These are phyloP conservation scores for Ogataea polymorpha DNA, from an alignment of 805 yeast species.

Conservation along the genomic window DNA sequence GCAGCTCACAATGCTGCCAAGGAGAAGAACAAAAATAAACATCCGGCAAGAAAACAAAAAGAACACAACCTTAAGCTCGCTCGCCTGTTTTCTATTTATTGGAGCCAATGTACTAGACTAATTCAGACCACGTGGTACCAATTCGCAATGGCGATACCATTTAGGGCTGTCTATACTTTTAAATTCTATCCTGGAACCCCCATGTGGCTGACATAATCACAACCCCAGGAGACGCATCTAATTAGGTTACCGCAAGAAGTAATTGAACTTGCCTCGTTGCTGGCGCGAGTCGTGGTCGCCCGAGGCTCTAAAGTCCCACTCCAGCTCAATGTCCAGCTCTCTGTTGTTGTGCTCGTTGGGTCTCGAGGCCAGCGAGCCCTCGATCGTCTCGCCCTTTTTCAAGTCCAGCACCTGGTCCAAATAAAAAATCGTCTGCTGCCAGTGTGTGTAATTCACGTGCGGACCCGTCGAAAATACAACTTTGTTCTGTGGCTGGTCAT, in stretches of 20 bases:
- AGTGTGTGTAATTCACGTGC: conserved; percentile 89
- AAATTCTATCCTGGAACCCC: neutral
- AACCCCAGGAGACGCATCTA: neutral
- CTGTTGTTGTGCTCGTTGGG: conserved; percentile 82
- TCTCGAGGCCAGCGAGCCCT: conserved; percentile 67
- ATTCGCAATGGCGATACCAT: neutral
- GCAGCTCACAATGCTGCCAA: neutral
- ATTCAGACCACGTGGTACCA: neutral
- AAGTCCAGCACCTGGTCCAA: conserved; percentile 75
- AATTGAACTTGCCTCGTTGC: conserved; percentile 57
- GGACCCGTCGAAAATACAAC: conserved; percentile 92
- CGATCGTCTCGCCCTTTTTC: conserved; percentile 70
- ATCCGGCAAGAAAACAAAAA: neutral
- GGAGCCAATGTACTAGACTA: neutral
- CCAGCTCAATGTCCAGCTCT: conserved; percentile 79
- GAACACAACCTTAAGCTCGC: neutral
- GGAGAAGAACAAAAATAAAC: neutral
- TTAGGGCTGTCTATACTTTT: neutral
- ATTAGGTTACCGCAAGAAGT: conserved; percentile 59
- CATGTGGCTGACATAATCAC: conserved; percentile 1
- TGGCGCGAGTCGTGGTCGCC: conserved; percentile 42
- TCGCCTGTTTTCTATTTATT: neutral
- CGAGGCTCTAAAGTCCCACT: conserved; percentile 49
- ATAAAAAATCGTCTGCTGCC: conserved; percentile 98
- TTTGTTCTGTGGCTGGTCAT: conserved; percentile 46